Percentiles rank a stretch among this genome's conserved stretches.
These are phyloP conservation scores for Paecilomyces variotii DNA, from an alignment of 2,329 filamentous ascomycete genomes.

Conservation along the genomic window DNA sequence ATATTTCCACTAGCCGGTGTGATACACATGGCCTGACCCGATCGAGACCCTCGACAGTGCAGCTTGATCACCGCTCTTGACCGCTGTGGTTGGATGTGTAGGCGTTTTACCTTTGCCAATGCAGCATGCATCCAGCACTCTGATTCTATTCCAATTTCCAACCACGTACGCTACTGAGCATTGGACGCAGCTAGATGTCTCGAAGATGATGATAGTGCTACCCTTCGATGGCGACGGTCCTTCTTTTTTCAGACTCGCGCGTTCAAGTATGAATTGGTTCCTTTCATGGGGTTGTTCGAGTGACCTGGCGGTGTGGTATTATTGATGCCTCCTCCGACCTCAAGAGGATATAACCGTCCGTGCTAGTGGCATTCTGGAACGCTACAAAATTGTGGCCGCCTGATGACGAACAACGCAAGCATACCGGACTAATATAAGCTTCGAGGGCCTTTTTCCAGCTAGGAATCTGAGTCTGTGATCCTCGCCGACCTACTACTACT, in stretches of 20 bases:
- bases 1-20: neutral
- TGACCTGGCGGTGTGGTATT: neutral
- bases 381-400: neutral
- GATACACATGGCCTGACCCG: neutral
- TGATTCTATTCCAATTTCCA: neutral
- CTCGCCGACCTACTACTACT: neutral
- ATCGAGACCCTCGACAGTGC: neutral
- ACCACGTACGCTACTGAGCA: neutral
- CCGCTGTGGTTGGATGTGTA: neutral
- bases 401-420: neutral
- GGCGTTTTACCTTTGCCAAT: neutral
- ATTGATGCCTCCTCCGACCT: too few species aligned
- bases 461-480: neutral
- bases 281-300: neutral
- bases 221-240: neutral
- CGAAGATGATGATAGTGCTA: neutral
- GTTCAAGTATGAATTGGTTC: neutral
- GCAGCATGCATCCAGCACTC: neutral
- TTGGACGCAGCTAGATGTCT: neutral
- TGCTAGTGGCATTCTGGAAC: neutral
- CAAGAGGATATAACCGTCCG: neutral
- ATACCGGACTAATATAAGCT: neutral
- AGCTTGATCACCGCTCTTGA: neutral
- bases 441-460: neutral
- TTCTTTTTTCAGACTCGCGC: neutral